These are phyloP conservation scores for Penicillium brasilianum DNA, from an alignment of 2,329 filamentous ascomycete genomes.

Conservation along the genomic window DNA sequence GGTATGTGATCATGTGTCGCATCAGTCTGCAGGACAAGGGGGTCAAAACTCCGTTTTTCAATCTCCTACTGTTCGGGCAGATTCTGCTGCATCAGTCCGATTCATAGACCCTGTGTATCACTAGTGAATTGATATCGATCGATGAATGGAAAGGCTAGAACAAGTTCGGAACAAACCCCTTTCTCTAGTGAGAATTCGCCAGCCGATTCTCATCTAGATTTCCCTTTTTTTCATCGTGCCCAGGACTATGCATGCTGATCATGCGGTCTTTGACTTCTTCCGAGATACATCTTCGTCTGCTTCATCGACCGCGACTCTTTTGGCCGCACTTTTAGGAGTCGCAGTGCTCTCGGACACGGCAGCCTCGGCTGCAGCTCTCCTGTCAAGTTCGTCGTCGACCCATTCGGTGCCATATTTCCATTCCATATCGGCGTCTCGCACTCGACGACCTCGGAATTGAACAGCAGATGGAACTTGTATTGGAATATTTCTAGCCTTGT, in stretches of 20 bases:
- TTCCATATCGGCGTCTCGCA: background rate
- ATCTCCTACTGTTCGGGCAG: background rate
- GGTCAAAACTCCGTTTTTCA: slow-evolving; percentile 2
- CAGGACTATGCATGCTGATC: background rate
- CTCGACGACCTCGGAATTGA: background rate
- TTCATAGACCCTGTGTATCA: background rate
- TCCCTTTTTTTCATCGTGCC: background rate
- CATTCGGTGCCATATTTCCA: background rate
- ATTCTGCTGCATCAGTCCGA: background rate
- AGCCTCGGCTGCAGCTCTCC: background rate
- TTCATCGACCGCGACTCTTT: background rate
- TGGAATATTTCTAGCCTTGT: background rate
- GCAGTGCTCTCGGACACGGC: too few species aligned
- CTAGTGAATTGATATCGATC: background rate
- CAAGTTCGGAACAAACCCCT: background rate
- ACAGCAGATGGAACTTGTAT: background rate
- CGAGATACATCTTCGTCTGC: background rate
- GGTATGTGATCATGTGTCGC: background rate
- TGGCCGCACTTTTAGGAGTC: too few species aligned
- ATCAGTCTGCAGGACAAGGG: background rate
- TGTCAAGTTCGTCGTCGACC: background rate
- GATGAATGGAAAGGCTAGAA: background rate
- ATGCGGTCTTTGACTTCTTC: background rate
- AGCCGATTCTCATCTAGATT: background rate
- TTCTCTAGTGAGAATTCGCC: background rate